phyloP scores from a whole-genome alignment of 306 rosid genomes.

The Astragalus glycyphyllos region DNA sequence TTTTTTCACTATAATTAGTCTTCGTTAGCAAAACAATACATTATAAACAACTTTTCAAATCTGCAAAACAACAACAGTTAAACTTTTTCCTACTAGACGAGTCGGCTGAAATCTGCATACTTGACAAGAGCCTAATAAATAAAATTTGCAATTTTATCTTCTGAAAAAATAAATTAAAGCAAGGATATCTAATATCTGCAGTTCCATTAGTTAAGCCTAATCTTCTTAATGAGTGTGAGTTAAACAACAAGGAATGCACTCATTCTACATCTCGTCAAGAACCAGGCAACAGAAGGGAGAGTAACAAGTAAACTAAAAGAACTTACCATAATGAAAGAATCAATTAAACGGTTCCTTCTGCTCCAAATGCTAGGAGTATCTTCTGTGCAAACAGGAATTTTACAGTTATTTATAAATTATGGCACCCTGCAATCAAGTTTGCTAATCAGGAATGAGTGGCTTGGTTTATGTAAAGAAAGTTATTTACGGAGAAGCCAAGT shows the following conservation, averaged over 20 bases:
- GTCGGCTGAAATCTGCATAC: no score
- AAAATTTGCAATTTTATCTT: not conserved
- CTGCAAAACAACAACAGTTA: not conserved
- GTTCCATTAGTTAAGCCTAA: not conserved
- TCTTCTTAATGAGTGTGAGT: not conserved
- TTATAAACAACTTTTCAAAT: not conserved
- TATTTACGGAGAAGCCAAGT: not conserved
- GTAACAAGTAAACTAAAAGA: not conserved
- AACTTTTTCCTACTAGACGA: no score
- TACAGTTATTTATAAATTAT: not conserved
- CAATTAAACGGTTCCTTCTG: not conserved
- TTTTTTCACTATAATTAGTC: not conserved
- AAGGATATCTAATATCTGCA: not conserved
- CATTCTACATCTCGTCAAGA: not conserved
- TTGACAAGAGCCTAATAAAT: not conserved
- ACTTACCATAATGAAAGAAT: slow-evolving; percentile 33
- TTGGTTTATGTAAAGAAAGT: not conserved
- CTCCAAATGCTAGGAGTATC: slow-evolving; percentile 8
- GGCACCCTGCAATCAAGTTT: not conserved
- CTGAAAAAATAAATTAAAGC: not conserved
- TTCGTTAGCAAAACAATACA: slow-evolving; percentile 2
- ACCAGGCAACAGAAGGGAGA: not conserved
- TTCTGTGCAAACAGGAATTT: slow-evolving; percentile 2
- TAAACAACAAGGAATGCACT: not conserved
- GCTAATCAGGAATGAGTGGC: not conserved